These are phyloP conservation scores for Dichotomocladium elegans DNA, from an alignment of 371 early-diverging fungal species.

Conservation along the genomic window DNA sequence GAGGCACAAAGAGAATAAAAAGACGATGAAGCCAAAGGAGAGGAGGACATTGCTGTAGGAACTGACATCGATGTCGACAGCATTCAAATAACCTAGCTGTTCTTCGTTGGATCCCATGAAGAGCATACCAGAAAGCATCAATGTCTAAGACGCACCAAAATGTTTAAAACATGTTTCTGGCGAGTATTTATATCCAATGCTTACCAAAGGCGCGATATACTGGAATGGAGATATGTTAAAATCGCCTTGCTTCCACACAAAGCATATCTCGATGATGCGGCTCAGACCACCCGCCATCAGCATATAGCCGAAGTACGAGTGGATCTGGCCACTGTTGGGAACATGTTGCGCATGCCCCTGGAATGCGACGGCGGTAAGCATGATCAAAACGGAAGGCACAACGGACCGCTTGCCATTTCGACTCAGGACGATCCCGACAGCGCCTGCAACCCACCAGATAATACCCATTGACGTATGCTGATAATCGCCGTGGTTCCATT, in stretches of 20 bases:
- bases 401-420: constrained; percentile 53
- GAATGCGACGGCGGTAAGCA: constrained; percentile 62
- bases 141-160: constrained; percentile 19
- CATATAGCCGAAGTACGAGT: constrained; percentile 64
- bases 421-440: constrained; percentile 53
- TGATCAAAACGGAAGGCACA: constrained; percentile 57
- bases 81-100: constrained; percentile 40
- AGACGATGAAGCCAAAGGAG: constrained; percentile 56
- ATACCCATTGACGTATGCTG: constrained; percentile 70
- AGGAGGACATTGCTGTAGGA: constrained; percentile 58
- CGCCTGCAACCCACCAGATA: constrained; percentile 67
- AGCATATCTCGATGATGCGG: constrained; percentile 58
- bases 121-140: constrained; percentile 55
- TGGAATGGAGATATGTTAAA: constrained; percentile 40
- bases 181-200: not conserved
- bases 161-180: not conserved
- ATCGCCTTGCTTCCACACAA: constrained; percentile 45
- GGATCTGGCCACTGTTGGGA: constrained; percentile 54
- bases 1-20: constrained; percentile 46
- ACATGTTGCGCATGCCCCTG: constrained; percentile 59
- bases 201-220: constrained; percentile 47
- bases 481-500: constrained; percentile 66
- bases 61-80: constrained; percentile 45
- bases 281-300: constrained; percentile 56
- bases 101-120: constrained; percentile 68